Evolutionary conservation across 805 yeast species (phyloP), one percentile per base, ranked within the genome.

Genomic region (Starmerella scarabaei): DNA sequence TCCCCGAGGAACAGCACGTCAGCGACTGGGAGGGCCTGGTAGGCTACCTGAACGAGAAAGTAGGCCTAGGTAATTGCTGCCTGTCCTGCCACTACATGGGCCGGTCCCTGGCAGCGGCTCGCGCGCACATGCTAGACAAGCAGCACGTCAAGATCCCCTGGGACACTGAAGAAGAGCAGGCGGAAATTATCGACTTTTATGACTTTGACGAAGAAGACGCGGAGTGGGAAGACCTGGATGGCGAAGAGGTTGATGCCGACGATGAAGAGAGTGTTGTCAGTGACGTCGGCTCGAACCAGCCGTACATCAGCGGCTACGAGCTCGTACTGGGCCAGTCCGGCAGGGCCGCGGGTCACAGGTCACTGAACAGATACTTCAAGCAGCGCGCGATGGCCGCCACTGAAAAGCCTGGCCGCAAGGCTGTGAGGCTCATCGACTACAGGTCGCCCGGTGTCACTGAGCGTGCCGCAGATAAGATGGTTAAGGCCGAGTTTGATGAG

Each of bases 111-210:
- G 93, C 82, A 53, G 80, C 94, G 44, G 85, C 82, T 9, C 76
- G 94, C 50, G 91, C 83, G 32, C 99, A 91, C 59, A 78, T 84
- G 80, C 52, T 67, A 4, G 70, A 80, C 7, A 91, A 91, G 60
- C 75, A 84, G 42, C 99, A 91, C 59, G 80, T 88, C 64, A 72
- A 75, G 54, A 69, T 91, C 44, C 96, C 97, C 1, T 91, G 80
- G 60, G 97, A 91, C 53, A 61, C 74, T 0, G 78, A 74, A 39
- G 78, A 77, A 42, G 93, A 91, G 53, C 75, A 76, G 54, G 69
- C 75, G 35, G 80, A 77, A 53, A 68, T 88, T 33, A 71, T 85
- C 0, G 78, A 75, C 30, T 91, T 79, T 55, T 91, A 91, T 56
- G 95, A 88, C 56, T 86, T 83, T 61, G 76, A 75, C 52, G 67